A percentile compares a stretch with the other conserved stretches of the same genome.
phyloP scores from a whole-genome alignment of 1,284 basidiomycete genomes.

The Papiliotrema laurentii region DNA sequence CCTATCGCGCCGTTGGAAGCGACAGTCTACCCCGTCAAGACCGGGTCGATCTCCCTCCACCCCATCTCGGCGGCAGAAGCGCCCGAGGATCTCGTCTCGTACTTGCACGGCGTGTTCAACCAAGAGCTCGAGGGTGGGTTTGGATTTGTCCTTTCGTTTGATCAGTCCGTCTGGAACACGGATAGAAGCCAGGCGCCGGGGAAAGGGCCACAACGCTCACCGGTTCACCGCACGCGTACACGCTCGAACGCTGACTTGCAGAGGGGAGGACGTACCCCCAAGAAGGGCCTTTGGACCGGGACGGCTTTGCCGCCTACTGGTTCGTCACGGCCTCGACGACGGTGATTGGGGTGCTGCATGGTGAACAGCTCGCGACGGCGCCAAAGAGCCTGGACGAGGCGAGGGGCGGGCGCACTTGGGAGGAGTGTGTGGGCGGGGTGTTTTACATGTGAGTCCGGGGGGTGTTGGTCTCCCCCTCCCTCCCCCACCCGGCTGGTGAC shows the following conservation, averaged over 20 bases:
- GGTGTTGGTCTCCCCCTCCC: not conserved
- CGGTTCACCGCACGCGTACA: too few relatives aligned
- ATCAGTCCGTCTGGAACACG: not conserved
- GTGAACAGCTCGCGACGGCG: constrained; percentile 1
- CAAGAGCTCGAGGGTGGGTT: constrained; percentile 60
- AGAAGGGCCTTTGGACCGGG: constrained; percentile 57
- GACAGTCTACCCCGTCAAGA: constrained; percentile 35
- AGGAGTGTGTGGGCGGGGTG: constrained; percentile 67
- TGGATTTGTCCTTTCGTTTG: not conserved
- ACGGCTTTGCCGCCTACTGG: constrained; percentile 62
- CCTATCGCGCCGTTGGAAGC: constrained; percentile 40
- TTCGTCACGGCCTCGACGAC: constrained; percentile 64
- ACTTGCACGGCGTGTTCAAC: constrained; percentile 64
- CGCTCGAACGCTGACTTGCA: constrained; percentile 19
- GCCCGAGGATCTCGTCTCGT: constrained; percentile 56
- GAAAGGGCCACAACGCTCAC: too few relatives aligned
- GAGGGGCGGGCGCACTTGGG: constrained; percentile 55
- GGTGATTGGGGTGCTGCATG: constrained; percentile 61
- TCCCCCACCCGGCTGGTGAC: not conserved
- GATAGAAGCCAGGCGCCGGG: too few relatives aligned
- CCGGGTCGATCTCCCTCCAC: constrained; percentile 53
- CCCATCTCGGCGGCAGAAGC: constrained; percentile 60
- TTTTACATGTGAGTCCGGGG: constrained; percentile 63
- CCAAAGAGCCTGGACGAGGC: constrained; percentile 21
- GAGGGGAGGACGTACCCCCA: constrained; percentile 77